Evolutionary conservation across 495 filamentous ascomycete genomes (phyloP).

Genomic region (Articulospora tetracladia): DNA sequence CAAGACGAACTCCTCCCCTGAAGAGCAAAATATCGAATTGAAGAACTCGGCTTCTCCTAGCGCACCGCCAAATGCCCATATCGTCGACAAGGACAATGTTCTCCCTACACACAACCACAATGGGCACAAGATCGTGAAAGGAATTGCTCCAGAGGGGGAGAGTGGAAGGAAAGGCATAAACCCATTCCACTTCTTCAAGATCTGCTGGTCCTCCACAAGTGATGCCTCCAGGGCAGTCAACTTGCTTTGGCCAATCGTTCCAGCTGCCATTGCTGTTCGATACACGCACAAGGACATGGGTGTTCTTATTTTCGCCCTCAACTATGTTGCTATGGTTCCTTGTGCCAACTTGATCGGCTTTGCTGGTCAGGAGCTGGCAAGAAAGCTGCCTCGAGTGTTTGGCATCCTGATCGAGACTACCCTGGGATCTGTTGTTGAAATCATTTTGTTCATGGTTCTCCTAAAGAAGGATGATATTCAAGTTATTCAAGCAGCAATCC

Average conservation of each 20-base stretch:
- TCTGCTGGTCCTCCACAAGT: conserved; percentile 42
- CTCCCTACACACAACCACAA: conserved; percentile 14
- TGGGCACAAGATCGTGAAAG: conserved; percentile 4
- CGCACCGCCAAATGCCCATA: neutral
- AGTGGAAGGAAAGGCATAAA: conserved; percentile 60
- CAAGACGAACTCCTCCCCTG: neutral
- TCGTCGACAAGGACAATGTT: neutral
- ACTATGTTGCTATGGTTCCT: conserved; percentile 82
- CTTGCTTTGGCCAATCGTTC: conserved; percentile 70
- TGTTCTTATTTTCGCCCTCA: conserved; percentile 63
- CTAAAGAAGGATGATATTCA: conserved; percentile 34
- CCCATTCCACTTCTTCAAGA: conserved; percentile 54
- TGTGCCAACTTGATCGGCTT: conserved; percentile 86
- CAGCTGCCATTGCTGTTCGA: conserved; percentile 60
- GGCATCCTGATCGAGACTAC: conserved; percentile 77
- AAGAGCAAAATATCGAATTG: neutral
- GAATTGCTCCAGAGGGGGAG: conserved; percentile 37
- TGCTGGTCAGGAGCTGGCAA: conserved; percentile 72
- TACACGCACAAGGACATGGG: conserved; percentile 58
- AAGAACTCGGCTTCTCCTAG: neutral
- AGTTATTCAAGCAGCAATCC: conserved; percentile 79
- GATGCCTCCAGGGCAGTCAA: conserved; percentile 28
- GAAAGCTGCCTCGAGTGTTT: conserved; percentile 75
- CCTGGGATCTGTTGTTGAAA: conserved; percentile 72
- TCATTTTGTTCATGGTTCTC: conserved; percentile 78